phyloP scores from a whole-genome alignment of 441 rosid species.

The Syzygium malaccense region DNA sequence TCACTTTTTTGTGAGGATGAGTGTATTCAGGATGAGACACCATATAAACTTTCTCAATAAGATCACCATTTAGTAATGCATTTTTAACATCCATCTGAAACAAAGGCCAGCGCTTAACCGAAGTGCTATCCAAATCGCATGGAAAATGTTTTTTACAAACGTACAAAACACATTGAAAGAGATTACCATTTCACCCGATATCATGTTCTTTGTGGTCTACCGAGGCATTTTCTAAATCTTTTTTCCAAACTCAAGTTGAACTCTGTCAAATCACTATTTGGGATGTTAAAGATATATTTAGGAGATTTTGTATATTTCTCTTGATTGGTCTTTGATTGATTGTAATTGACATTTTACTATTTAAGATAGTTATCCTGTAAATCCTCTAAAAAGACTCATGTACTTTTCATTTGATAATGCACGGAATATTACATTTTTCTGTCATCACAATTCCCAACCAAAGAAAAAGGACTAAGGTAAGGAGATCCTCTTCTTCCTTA shows the following conservation, averaged over 20 bases:
- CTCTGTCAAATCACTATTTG: background rate
- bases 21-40: background rate
- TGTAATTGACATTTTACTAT: background rate
- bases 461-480: background rate
- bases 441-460: background rate
- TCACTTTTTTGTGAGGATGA: background rate
- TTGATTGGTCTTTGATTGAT: fast-evolving
- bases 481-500: background rate
- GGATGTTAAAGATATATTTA: background rate
- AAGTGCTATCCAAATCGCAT: background rate
- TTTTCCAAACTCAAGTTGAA: background rate
- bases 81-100: background rate
- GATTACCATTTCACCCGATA: background rate
- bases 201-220: background rate
- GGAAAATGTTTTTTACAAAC: background rate
- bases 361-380: background rate
- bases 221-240: background rate
- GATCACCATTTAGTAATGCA: background rate
- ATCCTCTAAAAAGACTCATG: background rate
- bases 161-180: background rate
- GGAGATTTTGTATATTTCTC: background rate
- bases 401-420: background rate
- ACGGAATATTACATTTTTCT: background rate
- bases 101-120: fast-evolving
- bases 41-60: background rate